Percentiles rank a stretch among this genome's conserved stretches.
Conservation (phyloP, 1,139 yeast genomes). For the Debaryomycetaceae sp. region DNA sequence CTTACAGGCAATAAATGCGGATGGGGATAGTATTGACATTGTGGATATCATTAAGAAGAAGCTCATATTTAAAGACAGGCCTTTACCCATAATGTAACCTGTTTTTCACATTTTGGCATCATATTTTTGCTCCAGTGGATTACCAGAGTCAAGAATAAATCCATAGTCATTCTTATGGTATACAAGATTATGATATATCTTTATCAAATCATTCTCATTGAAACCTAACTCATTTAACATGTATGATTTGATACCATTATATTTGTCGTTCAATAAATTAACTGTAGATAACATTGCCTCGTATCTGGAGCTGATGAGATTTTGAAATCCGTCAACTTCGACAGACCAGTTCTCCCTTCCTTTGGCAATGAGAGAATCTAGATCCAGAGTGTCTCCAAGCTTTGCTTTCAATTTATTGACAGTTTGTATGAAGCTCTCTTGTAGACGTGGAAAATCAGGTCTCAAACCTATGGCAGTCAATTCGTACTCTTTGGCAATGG, state of each 20-base stretch:
- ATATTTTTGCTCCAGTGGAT: neutral
- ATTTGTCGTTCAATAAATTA: constrained; percentile 44
- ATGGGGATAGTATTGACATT: constrained; percentile 31
- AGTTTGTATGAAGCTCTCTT: constrained; percentile 28
- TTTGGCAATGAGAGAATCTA: constrained; percentile 27
- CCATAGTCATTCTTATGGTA: neutral
- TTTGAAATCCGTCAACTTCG: constrained; percentile 49
- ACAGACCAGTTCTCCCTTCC: constrained; percentile 41
- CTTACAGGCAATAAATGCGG: constrained; percentile 1
- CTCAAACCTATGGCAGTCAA: constrained; percentile 64
- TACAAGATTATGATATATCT: constrained; percentile 46
- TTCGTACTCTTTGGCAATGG: constrained; percentile 65
- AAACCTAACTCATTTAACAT: constrained; percentile 47
- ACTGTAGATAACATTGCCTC: constrained; percentile 73
- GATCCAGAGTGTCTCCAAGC: constrained; percentile 19
- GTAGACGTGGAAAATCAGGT: constrained; percentile 45
- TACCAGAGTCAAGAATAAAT: neutral
- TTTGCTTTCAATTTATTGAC: constrained; percentile 28
- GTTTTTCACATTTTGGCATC: neutral
- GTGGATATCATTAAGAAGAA: constrained; percentile 59
- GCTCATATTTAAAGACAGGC: constrained; percentile 60
- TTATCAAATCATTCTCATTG: constrained; percentile 44
- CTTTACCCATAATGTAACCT: constrained; percentile 69
- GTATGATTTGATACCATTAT: constrained; percentile 59
- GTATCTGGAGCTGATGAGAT: constrained; percentile 61